Base-by-base conservation (phyloP, 2,329 filamentous ascomycete genomes). In the Fusarium proliferatum region DNA sequence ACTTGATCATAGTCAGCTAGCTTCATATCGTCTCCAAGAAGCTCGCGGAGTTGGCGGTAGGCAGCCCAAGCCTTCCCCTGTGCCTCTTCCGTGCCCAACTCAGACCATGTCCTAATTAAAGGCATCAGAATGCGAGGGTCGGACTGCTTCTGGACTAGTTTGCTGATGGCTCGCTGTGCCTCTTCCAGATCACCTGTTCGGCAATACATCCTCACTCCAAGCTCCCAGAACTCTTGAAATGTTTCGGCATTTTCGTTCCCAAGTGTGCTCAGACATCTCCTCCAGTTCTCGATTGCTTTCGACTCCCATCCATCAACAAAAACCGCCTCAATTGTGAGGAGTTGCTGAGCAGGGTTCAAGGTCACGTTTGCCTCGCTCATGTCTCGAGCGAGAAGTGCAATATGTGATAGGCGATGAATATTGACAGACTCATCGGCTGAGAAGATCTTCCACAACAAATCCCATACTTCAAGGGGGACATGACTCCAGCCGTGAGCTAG, bases 1-100 rank as follows among this genome's bases (percentile, higher is more conserved):
- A 95, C 87, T 68, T 88, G 85, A 79, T 97, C 94, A 76, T 95
- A 97, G 78, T 97, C 93, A 23, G 90, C 84, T 77, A 95, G 90
- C 6, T 85, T 88, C 83, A 95, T 92, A 2, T 86, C 81, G 30
- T 85, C 79, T 2, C 88, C 90, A 5, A 94, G 85, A 10, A 88
- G 85, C 33, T 86, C 83, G 68, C 91, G 90, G 74, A 97, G 85
- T 58, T 87, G 86, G 42, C 90, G 82, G 80, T 96, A 96, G 3
- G 89, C 80, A 30, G 86, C 82, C 90, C 92, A 96, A 0, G 93
- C 93, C 70, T 86, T 86, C 23, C 87, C 82, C 34, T 85, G 85
- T 9, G 78, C 77, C 30, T 84, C 87, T 66, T 79, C 84, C 53
- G 80, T 86, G 5, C 84, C 84, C 9, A 86, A 78, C 17, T 88